Percentiles rank a stretch among this genome's conserved stretches.
Conservation (phyloP, 2,329 filamentous ascomycete species). For the Lecanicillium sp. region DNA sequence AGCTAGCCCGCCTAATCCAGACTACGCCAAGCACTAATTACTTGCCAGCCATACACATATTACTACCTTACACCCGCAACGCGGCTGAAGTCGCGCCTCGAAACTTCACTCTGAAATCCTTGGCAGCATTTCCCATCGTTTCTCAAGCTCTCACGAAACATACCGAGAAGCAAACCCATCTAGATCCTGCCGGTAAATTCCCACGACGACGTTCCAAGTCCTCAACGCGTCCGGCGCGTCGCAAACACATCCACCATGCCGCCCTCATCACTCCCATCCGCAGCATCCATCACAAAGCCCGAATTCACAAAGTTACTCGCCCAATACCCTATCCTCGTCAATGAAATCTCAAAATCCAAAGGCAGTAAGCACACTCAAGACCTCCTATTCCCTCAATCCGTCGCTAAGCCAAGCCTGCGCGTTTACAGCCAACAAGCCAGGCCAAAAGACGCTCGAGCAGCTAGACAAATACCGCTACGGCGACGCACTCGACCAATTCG, state of each 20-base stretch:
- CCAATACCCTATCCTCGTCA: constrained; percentile 31
- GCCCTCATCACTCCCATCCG: neutral
- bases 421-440: constrained; percentile 26
- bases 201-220: no score
- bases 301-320: constrained; percentile 27
- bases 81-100: no score
- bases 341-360: constrained; percentile 36
- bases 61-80: no score
- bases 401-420: neutral
- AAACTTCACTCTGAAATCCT: no score
- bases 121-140: no score
- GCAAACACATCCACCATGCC: neutral
- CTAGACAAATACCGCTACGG: constrained; percentile 54
- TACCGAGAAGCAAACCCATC: no score
- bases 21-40: no score
- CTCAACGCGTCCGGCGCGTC: no score
- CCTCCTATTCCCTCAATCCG: constrained; percentile 3
- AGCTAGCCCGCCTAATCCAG: no score
- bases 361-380: constrained; percentile 27
- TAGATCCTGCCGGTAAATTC: no score
- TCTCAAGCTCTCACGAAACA: no score
- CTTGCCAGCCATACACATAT: no score
- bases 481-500: constrained; percentile 40
- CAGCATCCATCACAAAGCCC: constrained; percentile 16
- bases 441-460: constrained; percentile 42